A percentile compares a stretch with the other conserved stretches of the same genome.
These are phyloP conservation scores for Saturnispora halmiae DNA, from an alignment of 805 yeast species.

Conservation along the genomic window DNA sequence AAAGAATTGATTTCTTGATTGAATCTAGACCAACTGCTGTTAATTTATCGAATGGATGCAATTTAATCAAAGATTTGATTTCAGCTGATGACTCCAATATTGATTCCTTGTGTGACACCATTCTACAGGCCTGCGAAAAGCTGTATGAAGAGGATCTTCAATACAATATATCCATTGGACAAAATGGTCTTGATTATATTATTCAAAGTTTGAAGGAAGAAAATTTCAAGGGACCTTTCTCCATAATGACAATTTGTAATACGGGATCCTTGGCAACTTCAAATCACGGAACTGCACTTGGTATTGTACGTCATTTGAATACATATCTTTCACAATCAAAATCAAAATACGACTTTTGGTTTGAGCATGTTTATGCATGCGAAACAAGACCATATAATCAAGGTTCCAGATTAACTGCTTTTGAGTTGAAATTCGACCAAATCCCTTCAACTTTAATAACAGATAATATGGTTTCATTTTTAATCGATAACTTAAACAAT, in stretches of 20 bases:
- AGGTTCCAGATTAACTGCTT: conserved; percentile 89
- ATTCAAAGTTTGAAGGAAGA: conserved; percentile 35
- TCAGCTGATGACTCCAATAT: conserved; percentile 14
- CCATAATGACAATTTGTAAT: conserved; percentile 87
- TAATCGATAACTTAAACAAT: conserved; percentile 39
- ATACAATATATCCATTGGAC: conserved; percentile 75
- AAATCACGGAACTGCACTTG: conserved; percentile 95
- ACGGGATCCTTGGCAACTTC: conserved; percentile 97
- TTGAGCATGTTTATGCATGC: conserved; percentile 72
- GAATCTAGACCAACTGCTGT: conserved; percentile 94
- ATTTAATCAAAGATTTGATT: conserved; percentile 34
- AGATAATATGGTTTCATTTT: conserved; percentile 84
- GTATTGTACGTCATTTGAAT: conserved; percentile 74
- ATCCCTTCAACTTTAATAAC: conserved; percentile 86
- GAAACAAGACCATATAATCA: conserved; percentile 97
- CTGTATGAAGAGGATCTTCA: conserved; percentile 67
- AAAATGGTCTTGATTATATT: conserved; percentile 69
- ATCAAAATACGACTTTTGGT: conserved; percentile 31
- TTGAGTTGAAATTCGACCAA: conserved; percentile 73
- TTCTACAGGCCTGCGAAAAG: conserved; percentile 39
- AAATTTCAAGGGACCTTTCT: conserved; percentile 53
- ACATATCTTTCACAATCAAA: conserved; percentile 26
- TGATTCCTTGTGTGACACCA: conserved; percentile 21
- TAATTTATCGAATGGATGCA: conserved; percentile 70
- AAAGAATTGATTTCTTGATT: conserved; percentile 55